A percentile compares a stretch with the other conserved stretches of the same genome.
phyloP scores from a whole-genome alignment of 768 basidiomycete genomes.

The Dioszegia crocea region DNA sequence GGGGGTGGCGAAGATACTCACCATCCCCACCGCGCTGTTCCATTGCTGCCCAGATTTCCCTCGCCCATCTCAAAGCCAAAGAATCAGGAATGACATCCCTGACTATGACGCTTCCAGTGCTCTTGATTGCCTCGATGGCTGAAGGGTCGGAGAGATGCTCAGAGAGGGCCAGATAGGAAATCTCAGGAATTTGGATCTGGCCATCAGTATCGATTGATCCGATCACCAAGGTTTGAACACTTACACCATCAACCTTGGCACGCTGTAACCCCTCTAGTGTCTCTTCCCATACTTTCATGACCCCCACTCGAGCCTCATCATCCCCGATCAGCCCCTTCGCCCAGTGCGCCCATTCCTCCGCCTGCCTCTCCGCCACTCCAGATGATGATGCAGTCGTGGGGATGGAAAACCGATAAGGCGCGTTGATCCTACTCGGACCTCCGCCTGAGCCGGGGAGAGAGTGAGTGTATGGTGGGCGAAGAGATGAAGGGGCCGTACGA shows the following conservation, averaged over 20 bases:
- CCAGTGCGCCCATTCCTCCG: constrained; percentile 3
- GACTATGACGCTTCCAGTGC: constrained; percentile 27
- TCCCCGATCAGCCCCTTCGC: constrained; percentile 6
- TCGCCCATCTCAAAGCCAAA: constrained; percentile 23
- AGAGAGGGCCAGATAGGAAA: constrained; percentile 24
- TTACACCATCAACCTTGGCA: constrained; percentile 7
- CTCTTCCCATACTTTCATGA: constrained; percentile 6
- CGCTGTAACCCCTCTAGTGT: constrained; percentile 9
- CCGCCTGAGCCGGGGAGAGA: background rate
- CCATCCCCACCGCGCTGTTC: constrained; percentile 16
- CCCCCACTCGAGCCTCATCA: constrained; percentile 6
- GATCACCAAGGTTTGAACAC: background rate
- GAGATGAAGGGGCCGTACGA: background rate
- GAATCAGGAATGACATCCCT: constrained; percentile 37
- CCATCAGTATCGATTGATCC: background rate
- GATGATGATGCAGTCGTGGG: background rate
- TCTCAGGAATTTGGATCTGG: constrained; percentile 30
- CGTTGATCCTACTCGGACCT: background rate
- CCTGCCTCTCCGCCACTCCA: background rate
- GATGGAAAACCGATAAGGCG: background rate
- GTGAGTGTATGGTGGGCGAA: constrained; percentile 7
- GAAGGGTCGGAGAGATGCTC: constrained; percentile 7
- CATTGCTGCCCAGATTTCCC: constrained; percentile 15
- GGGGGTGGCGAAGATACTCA: constrained; percentile 16
- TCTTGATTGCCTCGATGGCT: constrained; percentile 14